Base-by-base conservation (phyloP, 768 basidiomycete species). In the Podaxis sp. region DNA sequence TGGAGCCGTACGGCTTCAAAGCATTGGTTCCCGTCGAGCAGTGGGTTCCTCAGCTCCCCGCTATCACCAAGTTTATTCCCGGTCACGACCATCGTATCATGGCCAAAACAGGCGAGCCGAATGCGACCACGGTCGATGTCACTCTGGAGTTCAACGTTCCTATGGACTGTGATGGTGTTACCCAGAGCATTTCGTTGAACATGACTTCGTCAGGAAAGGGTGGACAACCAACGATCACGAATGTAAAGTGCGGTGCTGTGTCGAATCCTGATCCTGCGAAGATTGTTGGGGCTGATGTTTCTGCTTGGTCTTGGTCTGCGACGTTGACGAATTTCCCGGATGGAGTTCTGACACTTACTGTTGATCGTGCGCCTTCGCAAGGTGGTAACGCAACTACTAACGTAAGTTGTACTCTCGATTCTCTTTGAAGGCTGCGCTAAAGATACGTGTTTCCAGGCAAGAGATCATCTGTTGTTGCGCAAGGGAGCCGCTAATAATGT, bases 31-130 rank as follows among this genome's bases (percentile, higher is more conserved):
- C 90, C 0, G 42, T 62, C 0, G 66, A 61, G 0, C 78, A 88
- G 64, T 97, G 93, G 92, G 75, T 84, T 5, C 65, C 83, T 5
- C 86, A 90, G 55, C 82, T 77, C 4, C 91, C 94, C 14, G 82
- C 84, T 58, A 71, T 97, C 59, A 92, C 91, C 16, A 83, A 82
- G 57, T 96, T 96, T 73, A 69, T 73, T 2, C 95, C 95, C 0
- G 94, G 95, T 1, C 95, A 97, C 71, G 95, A 97, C 67, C 79
- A 85, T 46, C 89, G 95, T 46, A 74, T 93, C 40, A 67, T 80
- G 25, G 73, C 76, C 35, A 77, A 78, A 23, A 70, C 78, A 23
- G 70, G 72, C 16, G 80, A 79, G 18, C 70, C 80, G 25, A 74
- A 82, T 58, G 85, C 84, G 27, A 82, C 82, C 0, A 84, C 82